Evolutionary conservation across 768 basidiomycete genomes (phyloP).

Genomic region (Hydnomerulius pinastri): DNA sequence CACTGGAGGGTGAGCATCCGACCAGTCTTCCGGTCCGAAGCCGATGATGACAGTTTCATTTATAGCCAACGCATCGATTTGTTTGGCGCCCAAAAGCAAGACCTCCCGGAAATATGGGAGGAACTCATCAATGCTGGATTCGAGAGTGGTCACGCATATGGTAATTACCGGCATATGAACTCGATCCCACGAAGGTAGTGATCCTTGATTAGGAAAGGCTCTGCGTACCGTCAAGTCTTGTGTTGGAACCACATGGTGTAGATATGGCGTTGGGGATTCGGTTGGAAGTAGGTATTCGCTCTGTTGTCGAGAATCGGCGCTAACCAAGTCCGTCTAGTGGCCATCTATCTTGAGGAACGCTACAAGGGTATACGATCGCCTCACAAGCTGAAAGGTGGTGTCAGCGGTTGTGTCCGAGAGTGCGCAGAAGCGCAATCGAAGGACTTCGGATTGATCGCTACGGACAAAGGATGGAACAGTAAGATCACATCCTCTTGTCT

Average conservation of each 20-base stretch:
- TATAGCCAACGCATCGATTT: constrained; percentile 65
- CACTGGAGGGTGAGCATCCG: constrained; percentile 36
- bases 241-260: constrained; percentile 72
- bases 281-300: constrained; percentile 47
- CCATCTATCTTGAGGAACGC: constrained; percentile 68
- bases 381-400: constrained; percentile 79
- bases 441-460: constrained; percentile 78
- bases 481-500: constrained; percentile 13
- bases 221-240: constrained; percentile 78
- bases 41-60: not conserved
- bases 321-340: constrained; percentile 38
- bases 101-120: constrained; percentile 69
- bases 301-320: not conserved
- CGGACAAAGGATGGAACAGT: constrained; percentile 80
- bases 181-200: not conserved
- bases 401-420: constrained; percentile 73
- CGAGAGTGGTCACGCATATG: constrained; percentile 78
- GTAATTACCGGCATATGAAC: constrained; percentile 33
- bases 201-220: constrained; percentile 36
- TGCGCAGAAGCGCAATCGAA: constrained; percentile 77
- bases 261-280: constrained; percentile 73
- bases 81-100: constrained; percentile 70
- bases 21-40: not conserved
- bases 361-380: constrained; percentile 70
- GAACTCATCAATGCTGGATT: constrained; percentile 65